These are phyloP conservation scores for Exophiala sp. DNA, from an alignment of 2,329 filamentous ascomycete species.

Conservation along the genomic window DNA sequence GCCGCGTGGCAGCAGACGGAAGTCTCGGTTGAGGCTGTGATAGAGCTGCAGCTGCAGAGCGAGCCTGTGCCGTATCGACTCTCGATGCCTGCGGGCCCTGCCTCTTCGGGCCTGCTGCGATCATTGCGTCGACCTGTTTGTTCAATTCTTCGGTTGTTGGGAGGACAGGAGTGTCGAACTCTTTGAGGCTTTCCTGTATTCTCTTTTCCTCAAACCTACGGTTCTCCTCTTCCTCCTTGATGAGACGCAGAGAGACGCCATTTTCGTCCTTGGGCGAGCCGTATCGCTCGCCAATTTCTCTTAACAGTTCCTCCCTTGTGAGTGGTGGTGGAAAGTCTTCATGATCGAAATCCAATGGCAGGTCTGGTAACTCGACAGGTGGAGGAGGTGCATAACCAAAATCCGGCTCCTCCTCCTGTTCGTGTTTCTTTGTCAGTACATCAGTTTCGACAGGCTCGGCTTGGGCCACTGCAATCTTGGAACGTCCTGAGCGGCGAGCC, in stretches of 20 bases:
- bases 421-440: slow-evolving; percentile 34
- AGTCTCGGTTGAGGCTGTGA: slow-evolving; percentile 32
- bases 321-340: slow-evolving; percentile 51
- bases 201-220: slow-evolving; percentile 62
- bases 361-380: slow-evolving; percentile 47
- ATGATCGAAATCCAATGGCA: slow-evolving; percentile 44
- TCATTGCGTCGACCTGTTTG: slow-evolving; percentile 62
- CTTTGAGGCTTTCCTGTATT: slow-evolving; percentile 44
- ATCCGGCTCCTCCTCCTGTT: slow-evolving; percentile 63
- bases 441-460: slow-evolving; percentile 37
- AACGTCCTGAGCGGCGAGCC: slow-evolving; percentile 58
- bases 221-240: slow-evolving; percentile 64
- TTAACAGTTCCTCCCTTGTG: slow-evolving; percentile 53
- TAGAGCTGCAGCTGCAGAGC: slow-evolving; percentile 41
- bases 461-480: slow-evolving; percentile 47
- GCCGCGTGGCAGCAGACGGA: slow-evolving; percentile 32
- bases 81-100: slow-evolving; percentile 25
- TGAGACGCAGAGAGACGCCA: slow-evolving; percentile 60
- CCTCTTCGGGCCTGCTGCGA: slow-evolving; percentile 59
- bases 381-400: slow-evolving; percentile 86
- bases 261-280: slow-evolving; percentile 47
- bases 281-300: slow-evolving; percentile 51
- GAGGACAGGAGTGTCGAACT: slow-evolving; percentile 28
- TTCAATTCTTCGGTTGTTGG: slow-evolving; percentile 30
- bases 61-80: slow-evolving; percentile 40